Percentiles rank a stretch among this genome's conserved stretches.
These are phyloP conservation scores for Drosera capensis DNA, from an alignment of 148 eudicot species.

Conservation along the genomic window DNA sequence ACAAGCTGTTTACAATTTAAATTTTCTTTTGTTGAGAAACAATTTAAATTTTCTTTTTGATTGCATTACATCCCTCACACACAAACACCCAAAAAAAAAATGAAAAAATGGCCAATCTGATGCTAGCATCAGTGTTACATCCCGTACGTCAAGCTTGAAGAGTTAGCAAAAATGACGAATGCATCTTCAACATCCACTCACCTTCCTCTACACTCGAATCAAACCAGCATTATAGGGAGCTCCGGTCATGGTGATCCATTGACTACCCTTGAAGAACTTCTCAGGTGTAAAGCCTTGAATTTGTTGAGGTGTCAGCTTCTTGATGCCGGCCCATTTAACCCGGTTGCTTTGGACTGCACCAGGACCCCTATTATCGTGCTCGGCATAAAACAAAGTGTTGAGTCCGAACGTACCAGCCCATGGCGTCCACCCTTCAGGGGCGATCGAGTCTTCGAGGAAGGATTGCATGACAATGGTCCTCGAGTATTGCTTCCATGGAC, in stretches of 20 bases:
- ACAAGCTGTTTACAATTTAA: too few relatives aligned
- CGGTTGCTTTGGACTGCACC: constrained; percentile 15
- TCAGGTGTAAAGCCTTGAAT: background rate
- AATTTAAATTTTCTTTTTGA: too few relatives aligned
- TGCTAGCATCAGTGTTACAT: too few relatives aligned
- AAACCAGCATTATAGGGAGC: background rate
- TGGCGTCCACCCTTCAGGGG: constrained; percentile 25
- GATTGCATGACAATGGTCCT: constrained; percentile 29
- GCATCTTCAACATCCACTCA: too few relatives aligned
- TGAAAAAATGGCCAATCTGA: too few relatives aligned
- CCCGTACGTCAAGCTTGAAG: too few relatives aligned
- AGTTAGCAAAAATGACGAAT: too few relatives aligned
- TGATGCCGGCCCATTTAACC: constrained; percentile 13
- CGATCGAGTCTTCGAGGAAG: constrained; percentile 22
- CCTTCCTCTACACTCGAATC: background rate
- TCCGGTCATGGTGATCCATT: background rate
- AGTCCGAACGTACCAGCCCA: constrained; percentile 16
- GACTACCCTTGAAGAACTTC: background rate
- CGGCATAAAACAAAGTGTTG: constrained; percentile 22
- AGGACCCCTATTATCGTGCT: constrained; percentile 24
- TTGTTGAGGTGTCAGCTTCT: background rate
- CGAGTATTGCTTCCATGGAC: constrained; percentile 36
- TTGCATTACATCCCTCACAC: too few relatives aligned
- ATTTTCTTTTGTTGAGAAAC: too few relatives aligned
- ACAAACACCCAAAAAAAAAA: too few relatives aligned